These are phyloP conservation scores for Boletus semigastroideus DNA, from an alignment of 1,284 basidiomycete species.

Conservation along the genomic window DNA sequence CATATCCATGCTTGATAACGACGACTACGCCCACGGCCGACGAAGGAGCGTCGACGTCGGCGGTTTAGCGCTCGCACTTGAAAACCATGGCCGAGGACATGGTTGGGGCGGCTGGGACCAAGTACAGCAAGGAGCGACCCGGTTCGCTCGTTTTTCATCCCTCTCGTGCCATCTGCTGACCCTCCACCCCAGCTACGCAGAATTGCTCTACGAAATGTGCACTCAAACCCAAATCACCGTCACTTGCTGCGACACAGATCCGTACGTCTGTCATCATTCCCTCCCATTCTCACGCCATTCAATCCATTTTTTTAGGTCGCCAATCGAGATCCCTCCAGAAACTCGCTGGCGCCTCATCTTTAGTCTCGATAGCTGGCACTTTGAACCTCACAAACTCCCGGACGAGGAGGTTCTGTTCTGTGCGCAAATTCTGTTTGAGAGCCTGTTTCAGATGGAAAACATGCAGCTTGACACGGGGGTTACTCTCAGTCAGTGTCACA, in stretches of 20 bases:
- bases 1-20: slow-evolving; percentile 28
- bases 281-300: slow-evolving; percentile 11
- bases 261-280: slow-evolving; percentile 36
- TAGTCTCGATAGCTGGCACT: slow-evolving; percentile 77
- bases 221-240: slow-evolving; percentile 73
- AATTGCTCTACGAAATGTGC: slow-evolving; percentile 81
- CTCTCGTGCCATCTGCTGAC: slow-evolving; percentile 6
- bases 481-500: slow-evolving; percentile 56
- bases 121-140: slow-evolving; percentile 51
- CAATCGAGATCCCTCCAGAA: slow-evolving; percentile 35
- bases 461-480: slow-evolving; percentile 67
- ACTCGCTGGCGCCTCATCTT: slow-evolving; percentile 58
- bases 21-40: slow-evolving; percentile 36
- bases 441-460: slow-evolving; percentile 70
- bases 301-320: slow-evolving; percentile 33
- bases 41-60: slow-evolving; percentile 83
- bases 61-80: slow-evolving; percentile 76
- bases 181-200: slow-evolving; percentile 54
- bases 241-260: slow-evolving; percentile 51
- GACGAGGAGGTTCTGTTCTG: slow-evolving; percentile 81
- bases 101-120: slow-evolving; percentile 74
- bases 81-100: slow-evolving; percentile 58
- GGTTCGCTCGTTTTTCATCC: slow-evolving; percentile 44
- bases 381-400: slow-evolving; percentile 79
- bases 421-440: slow-evolving; percentile 77